Base-by-base conservation (phyloP, 1,284 basidiomycete genomes). In the Ceratobasidium sp. region DNA sequence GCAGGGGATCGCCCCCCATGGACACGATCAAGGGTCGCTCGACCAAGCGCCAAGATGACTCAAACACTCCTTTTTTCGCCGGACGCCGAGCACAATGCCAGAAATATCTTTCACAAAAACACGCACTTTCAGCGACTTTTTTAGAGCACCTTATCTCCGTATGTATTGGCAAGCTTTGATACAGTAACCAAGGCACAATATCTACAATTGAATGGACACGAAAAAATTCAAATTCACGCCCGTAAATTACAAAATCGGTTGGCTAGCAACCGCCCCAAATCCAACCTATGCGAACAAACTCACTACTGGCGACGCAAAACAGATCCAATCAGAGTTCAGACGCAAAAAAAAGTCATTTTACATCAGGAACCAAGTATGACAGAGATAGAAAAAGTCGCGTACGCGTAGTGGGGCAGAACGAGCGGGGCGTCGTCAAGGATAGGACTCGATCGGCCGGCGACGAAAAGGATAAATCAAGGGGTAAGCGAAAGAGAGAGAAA, bases 381-480 rank as follows among this genome's bases (percentile, higher is more conserved):
- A 73, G 31, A 33, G 45, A 63, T 42, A 45, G 39, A 61, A 61
- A 56, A 61, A 63, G 58, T 61, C 69, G 69, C 54, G 68, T 60
- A 54, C 37, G 63, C 63, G 63, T 13, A 39, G 54, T n/a, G 28
- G 26, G 42, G 69, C 68, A 42, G 60, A 73, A 73, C 58, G 69
- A 74, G 58, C 37, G 69, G 68, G 69, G 45, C 33, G 69, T 74
- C 69, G 69, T 74, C 69, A 74, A 71, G 68, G 69, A 76, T 51
- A 67, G 65, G 69, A 63, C 69, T 74, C 58, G 56, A 74, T 74
- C 69, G 69, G 47, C 69, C 69, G 69, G 69, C 69, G 69, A 74
- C 58, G 23, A 42, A 74, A 60, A 60, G 69, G n/a, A n/a, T n/a
- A 74, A 63, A 74, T 74, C 69, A 63, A 58, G 69, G 69, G 26